Evolutionary conservation across 1,284 basidiomycete species (phyloP).

Genomic region (Ganoderma leucocontextum): DNA sequence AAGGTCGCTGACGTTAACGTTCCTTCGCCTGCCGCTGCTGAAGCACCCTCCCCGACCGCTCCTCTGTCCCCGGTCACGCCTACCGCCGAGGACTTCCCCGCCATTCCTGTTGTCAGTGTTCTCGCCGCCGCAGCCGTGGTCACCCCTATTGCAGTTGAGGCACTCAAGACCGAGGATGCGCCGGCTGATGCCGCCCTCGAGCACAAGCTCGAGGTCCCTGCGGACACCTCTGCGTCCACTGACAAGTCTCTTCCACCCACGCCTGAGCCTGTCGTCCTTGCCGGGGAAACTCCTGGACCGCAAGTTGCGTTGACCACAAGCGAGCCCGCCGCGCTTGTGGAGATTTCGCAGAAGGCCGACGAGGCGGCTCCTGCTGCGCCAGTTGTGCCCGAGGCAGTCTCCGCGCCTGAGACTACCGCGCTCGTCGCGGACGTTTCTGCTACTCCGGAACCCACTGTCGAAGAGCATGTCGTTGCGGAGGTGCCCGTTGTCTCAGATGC

Average conservation of each 20-base stretch:
- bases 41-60: conserved; percentile 21
- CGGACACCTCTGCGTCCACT: neutral
- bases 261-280: conserved; percentile 45
- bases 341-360: conserved; percentile 29
- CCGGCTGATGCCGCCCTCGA: conserved; percentile 25
- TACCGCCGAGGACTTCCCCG: conserved; percentile 36
- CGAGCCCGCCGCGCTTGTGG: conserved; percentile 38
- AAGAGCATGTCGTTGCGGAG: conserved; percentile 2
- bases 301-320: conserved; percentile 44
- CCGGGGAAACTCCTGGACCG: conserved; percentile 50
- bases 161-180: conserved; percentile 36
- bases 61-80: conserved; percentile 28
- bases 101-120: conserved; percentile 39
- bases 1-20: conserved; percentile 19
- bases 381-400: neutral
- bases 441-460: conserved; percentile 15
- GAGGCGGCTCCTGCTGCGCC: conserved; percentile 17
- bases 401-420: conserved; percentile 5
- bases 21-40: conserved; percentile 22
- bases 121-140: conserved; percentile 23
- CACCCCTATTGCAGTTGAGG: conserved; percentile 29
- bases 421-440: neutral
- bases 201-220: neutral
- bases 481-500: neutral
- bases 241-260: conserved; percentile 39